Conservation (phyloP, 257 asterid species). For the Datura wrightii region DNA sequence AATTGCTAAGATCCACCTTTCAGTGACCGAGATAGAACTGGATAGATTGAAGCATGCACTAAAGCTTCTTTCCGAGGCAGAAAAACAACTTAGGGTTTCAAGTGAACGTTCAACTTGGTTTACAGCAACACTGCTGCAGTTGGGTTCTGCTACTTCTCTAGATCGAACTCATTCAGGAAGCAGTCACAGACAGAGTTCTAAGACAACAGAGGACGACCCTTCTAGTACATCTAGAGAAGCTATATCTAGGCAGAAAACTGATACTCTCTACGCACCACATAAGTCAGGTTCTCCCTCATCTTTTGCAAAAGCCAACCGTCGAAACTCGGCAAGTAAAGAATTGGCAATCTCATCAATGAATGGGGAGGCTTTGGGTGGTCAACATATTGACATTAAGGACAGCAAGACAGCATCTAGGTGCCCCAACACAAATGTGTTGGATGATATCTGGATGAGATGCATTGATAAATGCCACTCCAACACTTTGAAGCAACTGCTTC, state of each 20-base stretch:
- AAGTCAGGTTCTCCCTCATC: constrained; percentile 55
- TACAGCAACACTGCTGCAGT: constrained; percentile 91
- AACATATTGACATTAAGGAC: constrained; percentile 42
- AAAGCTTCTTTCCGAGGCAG: constrained; percentile 88
- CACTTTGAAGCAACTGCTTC: constrained; percentile 87
- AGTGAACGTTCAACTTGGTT: constrained; percentile 96
- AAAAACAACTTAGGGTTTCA: constrained; percentile 86
- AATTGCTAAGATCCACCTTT: constrained; percentile 36
- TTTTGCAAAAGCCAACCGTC: constrained; percentile 44
- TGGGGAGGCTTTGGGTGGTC: constrained; percentile 40
- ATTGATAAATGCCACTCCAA: constrained; percentile 90
- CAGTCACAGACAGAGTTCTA: constrained; percentile 78
- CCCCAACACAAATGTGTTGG: constrained; percentile 62
- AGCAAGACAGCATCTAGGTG: constrained; percentile 51
- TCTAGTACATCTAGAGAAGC: constrained; percentile 56
- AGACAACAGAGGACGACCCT: constrained; percentile 73
- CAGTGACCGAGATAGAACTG: constrained; percentile 84
- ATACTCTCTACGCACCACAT: constrained; percentile 47
- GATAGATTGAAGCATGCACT: constrained; percentile 84
- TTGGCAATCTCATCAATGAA: constrained; percentile 34
- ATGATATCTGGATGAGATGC: constrained; percentile 73
- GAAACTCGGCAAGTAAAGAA: constrained; percentile 55
- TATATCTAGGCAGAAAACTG: constrained; percentile 50
- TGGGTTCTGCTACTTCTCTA: constrained; percentile 78
- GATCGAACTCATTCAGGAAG: constrained; percentile 79